Evolutionary conservation across 2,329 filamentous ascomycete genomes (phyloP).

Genomic region (Exophiala mesophila): DNA sequence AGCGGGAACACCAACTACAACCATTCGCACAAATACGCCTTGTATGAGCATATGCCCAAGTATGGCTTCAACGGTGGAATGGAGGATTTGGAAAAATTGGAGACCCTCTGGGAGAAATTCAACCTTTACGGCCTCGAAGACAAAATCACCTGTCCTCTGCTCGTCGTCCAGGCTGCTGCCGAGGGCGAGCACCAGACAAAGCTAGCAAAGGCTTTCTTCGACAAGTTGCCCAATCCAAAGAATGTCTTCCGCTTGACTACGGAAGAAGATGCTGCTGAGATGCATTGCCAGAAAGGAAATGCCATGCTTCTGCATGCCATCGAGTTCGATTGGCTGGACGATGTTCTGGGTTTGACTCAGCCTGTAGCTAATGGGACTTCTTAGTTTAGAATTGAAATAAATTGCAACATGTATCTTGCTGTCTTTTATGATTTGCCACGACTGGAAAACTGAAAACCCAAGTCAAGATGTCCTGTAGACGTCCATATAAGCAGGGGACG

Average conservation of each 20-base stretch:
- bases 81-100: slow-evolving; percentile 3
- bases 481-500: too few relatives aligned
- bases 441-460: too few relatives aligned
- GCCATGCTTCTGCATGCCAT: slow-evolving; percentile 10
- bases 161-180: slow-evolving; percentile 7
- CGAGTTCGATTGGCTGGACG: slow-evolving; percentile 15
- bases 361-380: not conserved
- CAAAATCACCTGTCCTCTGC: slow-evolving; percentile 10
- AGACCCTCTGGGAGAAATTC: slow-evolving; percentile 1
- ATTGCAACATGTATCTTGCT: too few relatives aligned
- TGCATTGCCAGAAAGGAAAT: slow-evolving; percentile 14
- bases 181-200: slow-evolving; percentile 6
- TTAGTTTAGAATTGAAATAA: too few relatives aligned
- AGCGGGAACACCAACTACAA: slow-evolving; percentile 1
- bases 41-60: slow-evolving; percentile 12
- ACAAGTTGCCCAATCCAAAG: slow-evolving; percentile 11
- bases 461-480: too few relatives aligned
- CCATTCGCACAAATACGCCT: slow-evolving; percentile 1
- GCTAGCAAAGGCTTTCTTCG: slow-evolving; percentile 4
- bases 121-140: slow-evolving; percentile 7
- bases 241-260: slow-evolving; percentile 10
- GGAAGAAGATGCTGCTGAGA: slow-evolving; percentile 9
- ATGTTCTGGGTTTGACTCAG: slow-evolving; percentile 4
- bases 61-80: slow-evolving; percentile 9
- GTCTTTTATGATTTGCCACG: too few relatives aligned